Percentiles rank a stretch among this genome's conserved stretches.
Evolutionary conservation across 352 stramenopile species (phyloP).

Genomic region (Globisporangium middletonii): DNA sequence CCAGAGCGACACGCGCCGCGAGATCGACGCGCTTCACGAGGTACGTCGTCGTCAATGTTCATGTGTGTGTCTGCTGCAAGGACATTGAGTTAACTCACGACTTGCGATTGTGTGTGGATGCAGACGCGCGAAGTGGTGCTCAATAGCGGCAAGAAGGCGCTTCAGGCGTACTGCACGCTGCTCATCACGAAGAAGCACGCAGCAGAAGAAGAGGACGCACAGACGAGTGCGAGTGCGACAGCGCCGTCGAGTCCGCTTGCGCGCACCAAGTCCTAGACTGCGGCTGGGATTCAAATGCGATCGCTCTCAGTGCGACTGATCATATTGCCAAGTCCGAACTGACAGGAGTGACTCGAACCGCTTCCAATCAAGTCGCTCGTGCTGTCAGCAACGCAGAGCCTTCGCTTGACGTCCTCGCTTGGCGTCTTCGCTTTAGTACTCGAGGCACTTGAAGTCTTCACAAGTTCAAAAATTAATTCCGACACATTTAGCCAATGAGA

Average conservation of each 20-base stretch:
- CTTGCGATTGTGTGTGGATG: neutral
- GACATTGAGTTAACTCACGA: neutral
- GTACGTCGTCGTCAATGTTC: constrained; percentile 10
- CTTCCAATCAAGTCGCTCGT: no score
- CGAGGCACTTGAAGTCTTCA: no score
- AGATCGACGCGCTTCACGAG: constrained; percentile 54
- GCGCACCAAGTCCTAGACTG: neutral
- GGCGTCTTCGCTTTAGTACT: no score
- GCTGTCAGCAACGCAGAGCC: no score
- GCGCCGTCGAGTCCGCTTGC: neutral
- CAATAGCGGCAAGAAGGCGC: constrained; percentile 58
- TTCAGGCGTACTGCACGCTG: constrained; percentile 66
- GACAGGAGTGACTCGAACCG: no score
- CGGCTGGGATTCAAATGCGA: no score
- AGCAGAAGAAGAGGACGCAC: constrained; percentile 24
- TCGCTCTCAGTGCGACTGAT: no score
- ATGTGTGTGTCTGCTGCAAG: neutral
- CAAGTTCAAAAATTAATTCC: no score
- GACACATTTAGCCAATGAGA: no score
- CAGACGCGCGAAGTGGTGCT: constrained; percentile 66
- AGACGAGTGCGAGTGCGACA: neutral
- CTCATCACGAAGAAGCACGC: constrained; percentile 49
- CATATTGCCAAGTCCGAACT: no score
- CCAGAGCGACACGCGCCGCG: constrained; percentile 46
- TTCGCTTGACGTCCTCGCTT: no score